These are phyloP conservation scores for Talaromyces trachyspermus DNA, from an alignment of 495 filamentous ascomycete species.

Conservation along the genomic window DNA sequence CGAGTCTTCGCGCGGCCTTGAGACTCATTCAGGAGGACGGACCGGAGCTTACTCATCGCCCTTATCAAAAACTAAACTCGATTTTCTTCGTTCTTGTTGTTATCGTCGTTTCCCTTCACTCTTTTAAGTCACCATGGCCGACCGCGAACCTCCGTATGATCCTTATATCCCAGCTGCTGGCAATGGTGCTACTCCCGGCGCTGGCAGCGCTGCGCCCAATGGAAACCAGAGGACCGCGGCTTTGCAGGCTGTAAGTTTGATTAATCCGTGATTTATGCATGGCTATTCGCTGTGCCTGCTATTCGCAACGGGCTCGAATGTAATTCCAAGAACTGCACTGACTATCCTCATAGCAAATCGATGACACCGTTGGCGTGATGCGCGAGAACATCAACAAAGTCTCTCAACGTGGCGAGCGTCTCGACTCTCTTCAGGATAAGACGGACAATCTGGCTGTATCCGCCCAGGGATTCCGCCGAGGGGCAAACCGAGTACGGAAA, in stretches of 20 bases:
- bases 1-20: no score
- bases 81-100: not conserved
- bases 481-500: conserved; percentile 92
- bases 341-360: conserved; percentile 70
- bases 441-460: conserved; percentile 86
- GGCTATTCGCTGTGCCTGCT: no score
- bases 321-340: conserved; percentile 15
- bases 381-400: conserved; percentile 91
- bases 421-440: conserved; percentile 90
- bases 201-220: conserved; percentile 47
- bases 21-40: no score
- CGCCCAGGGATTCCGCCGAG: conserved; percentile 88
- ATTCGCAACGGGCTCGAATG: no score
- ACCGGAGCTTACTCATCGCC: no score
- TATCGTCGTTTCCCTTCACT: conserved; percentile 15
- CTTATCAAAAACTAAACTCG: no score
- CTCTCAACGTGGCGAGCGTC: conserved; percentile 79
- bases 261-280: no score
- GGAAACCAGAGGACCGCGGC: conserved; percentile 61
- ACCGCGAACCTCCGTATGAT: conserved; percentile 75
- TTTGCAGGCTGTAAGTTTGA: conserved; percentile 70
- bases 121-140: conserved; percentile 50
- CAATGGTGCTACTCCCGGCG: conserved; percentile 35
- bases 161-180: conserved; percentile 78
- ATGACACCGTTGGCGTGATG: conserved; percentile 88